phyloP scores from a whole-genome alignment of 108 stramenopile species.

The Aureococcus anophagefferens region DNA sequence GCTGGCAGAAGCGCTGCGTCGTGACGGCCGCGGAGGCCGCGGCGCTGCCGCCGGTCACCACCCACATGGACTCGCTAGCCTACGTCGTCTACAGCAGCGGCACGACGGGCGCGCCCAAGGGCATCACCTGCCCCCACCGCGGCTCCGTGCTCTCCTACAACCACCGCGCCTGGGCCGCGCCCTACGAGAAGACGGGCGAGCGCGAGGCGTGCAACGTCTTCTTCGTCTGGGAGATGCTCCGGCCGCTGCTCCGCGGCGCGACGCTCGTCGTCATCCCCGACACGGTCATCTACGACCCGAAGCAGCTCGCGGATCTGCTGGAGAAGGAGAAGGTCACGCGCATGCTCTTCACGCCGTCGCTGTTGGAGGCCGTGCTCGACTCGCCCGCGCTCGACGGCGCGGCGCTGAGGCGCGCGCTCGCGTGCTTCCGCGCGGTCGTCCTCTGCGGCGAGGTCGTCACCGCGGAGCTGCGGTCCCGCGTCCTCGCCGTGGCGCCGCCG shows the following conservation, averaged over 20 bases:
- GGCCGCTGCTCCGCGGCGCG: conserved; percentile 53
- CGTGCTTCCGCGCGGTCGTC: too few species aligned
- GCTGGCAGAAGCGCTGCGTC: too few species aligned
- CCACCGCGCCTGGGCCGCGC: conserved; percentile 33
- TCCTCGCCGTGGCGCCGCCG: conserved; percentile 32
- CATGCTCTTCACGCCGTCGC: conserved; percentile 59
- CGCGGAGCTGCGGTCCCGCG: conserved; percentile 32
- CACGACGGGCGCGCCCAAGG: conserved; percentile 59
- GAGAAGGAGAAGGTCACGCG: conserved; percentile 46
- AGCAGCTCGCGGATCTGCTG: conserved; percentile 36
- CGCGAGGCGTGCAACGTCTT: conserved; percentile 62
- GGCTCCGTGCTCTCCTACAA: conserved; percentile 51
- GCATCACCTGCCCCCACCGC: conserved; percentile 56
- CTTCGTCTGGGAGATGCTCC: conserved; percentile 67
- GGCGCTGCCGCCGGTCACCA: too few species aligned
- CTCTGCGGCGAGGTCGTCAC: conserved; percentile 66
- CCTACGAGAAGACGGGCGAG: conserved; percentile 38
- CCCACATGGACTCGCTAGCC: conserved; percentile 47
- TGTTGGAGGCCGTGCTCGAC: conserved; percentile 55
- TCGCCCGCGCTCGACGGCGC: conserved; percentile 32
- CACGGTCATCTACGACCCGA: conserved; percentile 58
- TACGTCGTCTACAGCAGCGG: conserved; percentile 60
- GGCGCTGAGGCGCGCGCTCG: conserved; percentile 26
- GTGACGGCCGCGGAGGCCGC: too few species aligned
- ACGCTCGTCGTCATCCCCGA: conserved; percentile 57